phyloP scores from a whole-genome alignment of 331 rosid genomes.

The Spiraea crenata region DNA sequence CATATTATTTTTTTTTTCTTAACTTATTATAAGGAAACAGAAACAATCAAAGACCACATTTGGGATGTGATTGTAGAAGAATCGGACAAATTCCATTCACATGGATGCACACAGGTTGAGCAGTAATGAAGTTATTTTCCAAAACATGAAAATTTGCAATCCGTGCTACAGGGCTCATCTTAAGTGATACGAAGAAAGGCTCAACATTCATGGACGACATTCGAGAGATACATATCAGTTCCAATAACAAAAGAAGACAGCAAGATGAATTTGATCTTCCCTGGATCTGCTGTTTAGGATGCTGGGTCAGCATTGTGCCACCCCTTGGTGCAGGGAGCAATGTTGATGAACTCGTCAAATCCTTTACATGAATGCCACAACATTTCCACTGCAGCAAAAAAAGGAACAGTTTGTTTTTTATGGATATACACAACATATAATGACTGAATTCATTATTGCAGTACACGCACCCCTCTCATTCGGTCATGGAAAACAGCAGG shows the following conservation, averaged over 20 bases:
- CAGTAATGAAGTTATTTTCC: neutral
- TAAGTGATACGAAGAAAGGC: neutral
- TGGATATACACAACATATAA: neutral
- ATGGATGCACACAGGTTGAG: neutral
- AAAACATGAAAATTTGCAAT: neutral
- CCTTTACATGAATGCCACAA: constrained; percentile 80
- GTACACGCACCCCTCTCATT: constrained; percentile 57
- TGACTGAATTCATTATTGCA: neutral
- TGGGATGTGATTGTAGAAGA: neutral
- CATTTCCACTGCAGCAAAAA: constrained; percentile 78
- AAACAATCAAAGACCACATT: too few species aligned
- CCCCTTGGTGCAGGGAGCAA: constrained; percentile 84
- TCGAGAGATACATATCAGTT: neutral
- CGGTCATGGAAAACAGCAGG: constrained; percentile 94
- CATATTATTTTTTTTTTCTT: too few species aligned
- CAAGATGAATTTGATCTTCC: constrained; percentile 5
- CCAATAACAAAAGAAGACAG: neutral
- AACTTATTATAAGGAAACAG: too few species aligned
- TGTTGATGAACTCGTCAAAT: constrained; percentile 84
- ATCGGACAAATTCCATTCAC: neutral
- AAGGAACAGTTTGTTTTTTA: neutral
- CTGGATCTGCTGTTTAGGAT: constrained; percentile 29
- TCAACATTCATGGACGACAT: neutral
- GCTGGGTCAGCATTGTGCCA: constrained; percentile 81
- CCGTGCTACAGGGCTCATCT: neutral